Evolutionary conservation across 805 yeast genomes (phyloP).

Genomic region (Lipomyces sp.): DNA sequence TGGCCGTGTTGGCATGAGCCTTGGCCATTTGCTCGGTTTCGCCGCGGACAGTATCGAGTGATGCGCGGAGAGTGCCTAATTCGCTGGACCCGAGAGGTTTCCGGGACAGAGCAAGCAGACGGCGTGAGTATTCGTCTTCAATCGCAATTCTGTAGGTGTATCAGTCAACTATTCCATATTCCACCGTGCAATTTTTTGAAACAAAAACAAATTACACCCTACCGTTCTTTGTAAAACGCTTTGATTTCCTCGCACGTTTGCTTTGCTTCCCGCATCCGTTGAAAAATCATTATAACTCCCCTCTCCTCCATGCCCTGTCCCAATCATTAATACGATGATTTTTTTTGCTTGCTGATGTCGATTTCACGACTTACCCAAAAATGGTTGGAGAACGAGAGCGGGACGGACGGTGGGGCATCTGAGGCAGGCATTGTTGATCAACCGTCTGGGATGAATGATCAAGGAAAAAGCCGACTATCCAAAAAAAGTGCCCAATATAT

Average conservation of each 20-base stretch:
- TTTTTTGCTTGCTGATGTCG: neutral
- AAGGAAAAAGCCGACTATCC: neutral
- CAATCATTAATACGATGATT: neutral
- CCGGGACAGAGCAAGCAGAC: conserved; percentile 57
- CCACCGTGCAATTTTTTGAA: too few relatives aligned
- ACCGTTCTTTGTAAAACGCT: conserved; percentile 56
- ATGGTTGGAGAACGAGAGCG: conserved; percentile 38
- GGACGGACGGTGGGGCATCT: conserved; percentile 33
- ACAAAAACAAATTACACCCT: conserved; percentile 2
- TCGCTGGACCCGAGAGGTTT: conserved; percentile 61
- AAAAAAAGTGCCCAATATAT: too few relatives aligned
- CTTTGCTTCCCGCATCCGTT: conserved; percentile 62
- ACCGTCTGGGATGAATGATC: neutral
- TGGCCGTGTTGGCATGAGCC: conserved; percentile 58
- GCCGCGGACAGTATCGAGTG: conserved; percentile 60
- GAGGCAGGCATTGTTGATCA: conserved; percentile 13
- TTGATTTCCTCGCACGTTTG: conserved; percentile 60
- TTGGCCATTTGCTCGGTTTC: conserved; percentile 66
- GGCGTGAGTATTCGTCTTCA: conserved; percentile 73
- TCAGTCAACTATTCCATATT: conserved; percentile 44
- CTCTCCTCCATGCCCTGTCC: conserved; percentile 58
- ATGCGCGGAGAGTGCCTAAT: conserved; percentile 61
- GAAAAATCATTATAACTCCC: conserved; percentile 61
- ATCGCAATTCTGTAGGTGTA: conserved; percentile 54
- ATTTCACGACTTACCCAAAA: conserved; percentile 37